Conservation (phyloP, 2,329 filamentous ascomycete genomes). For the Calonectria naviculata region DNA sequence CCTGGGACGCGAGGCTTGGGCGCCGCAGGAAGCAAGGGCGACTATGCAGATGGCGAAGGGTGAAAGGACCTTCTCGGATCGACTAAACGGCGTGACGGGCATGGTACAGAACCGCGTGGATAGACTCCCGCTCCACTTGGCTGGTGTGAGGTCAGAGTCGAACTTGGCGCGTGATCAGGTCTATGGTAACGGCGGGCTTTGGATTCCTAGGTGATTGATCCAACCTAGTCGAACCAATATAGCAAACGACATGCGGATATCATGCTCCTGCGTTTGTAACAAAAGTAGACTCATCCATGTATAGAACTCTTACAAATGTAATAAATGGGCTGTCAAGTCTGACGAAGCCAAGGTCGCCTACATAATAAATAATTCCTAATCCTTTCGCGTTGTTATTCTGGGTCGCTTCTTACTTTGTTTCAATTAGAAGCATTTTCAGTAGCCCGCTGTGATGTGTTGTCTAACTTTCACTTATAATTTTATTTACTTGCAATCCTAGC, state of each 20-base stretch:
- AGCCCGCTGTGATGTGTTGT: too few relatives aligned
- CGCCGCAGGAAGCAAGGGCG: slow-evolving; percentile 49
- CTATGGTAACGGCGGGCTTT: slow-evolving; percentile 62
- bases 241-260: not conserved
- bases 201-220: slow-evolving; percentile 48
- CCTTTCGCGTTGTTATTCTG: too few relatives aligned
- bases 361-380: too few relatives aligned
- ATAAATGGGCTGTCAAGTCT: too few relatives aligned
- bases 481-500: not conserved
- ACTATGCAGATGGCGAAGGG: slow-evolving; percentile 52
- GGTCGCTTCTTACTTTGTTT: too few relatives aligned
- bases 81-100: slow-evolving; percentile 59
- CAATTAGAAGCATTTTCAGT: too few relatives aligned
- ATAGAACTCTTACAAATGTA: not conserved
- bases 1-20: slow-evolving; percentile 59
- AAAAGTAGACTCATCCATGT: not conserved
- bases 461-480: too few relatives aligned
- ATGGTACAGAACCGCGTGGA: slow-evolving; percentile 66
- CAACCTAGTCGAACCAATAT: not conserved
- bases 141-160: slow-evolving; percentile 66
- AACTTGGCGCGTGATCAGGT: slow-evolving; percentile 59
- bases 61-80: slow-evolving; percentile 55
- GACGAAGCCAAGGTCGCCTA: too few relatives aligned
- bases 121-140: slow-evolving; percentile 66
- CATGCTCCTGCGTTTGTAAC: not conserved